phyloP scores from a whole-genome alignment of 148 eudicot species.

The Polygonum maritimum region DNA sequence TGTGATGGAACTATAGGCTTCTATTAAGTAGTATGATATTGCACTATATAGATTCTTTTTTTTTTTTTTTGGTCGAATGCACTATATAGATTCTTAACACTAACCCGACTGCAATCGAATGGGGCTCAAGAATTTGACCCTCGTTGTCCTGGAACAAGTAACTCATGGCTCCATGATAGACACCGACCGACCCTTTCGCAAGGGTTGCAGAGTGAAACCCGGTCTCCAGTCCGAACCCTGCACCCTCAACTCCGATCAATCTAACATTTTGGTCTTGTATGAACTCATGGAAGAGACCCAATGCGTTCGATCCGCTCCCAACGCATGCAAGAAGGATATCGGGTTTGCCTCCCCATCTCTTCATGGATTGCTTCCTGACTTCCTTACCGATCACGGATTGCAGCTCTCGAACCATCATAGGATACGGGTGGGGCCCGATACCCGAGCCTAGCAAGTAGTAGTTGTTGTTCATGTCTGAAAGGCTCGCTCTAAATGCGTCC shows the following conservation, averaged over 20 bases:
- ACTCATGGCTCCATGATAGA: slow-evolving; percentile 67
- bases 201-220: slow-evolving; percentile 54
- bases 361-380: slow-evolving; percentile 45
- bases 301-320: slow-evolving; percentile 51
- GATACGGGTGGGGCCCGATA: slow-evolving; percentile 47
- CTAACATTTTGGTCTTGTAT: slow-evolving; percentile 35
- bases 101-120: slow-evolving; percentile 68
- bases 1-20: too few relatives aligned
- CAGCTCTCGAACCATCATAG: slow-evolving; percentile 50
- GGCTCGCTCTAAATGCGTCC: slow-evolving; percentile 17
- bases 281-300: slow-evolving; percentile 45
- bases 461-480: slow-evolving; percentile 11
- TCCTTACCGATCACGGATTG: slow-evolving; percentile 53
- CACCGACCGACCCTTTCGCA: slow-evolving; percentile 55
- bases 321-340: slow-evolving; percentile 45
- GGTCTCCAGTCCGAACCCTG: slow-evolving; percentile 33
- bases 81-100: not conserved
- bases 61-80: too few relatives aligned
- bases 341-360: slow-evolving; percentile 53
- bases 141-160: slow-evolving; percentile 59
- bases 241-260: slow-evolving; percentile 43
- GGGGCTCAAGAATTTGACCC: slow-evolving; percentile 58
- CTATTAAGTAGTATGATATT: too few relatives aligned
- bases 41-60: not conserved
- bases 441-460: slow-evolving; percentile 16